These are phyloP conservation scores for Mrakia hoshinonis DNA, from an alignment of 768 basidiomycete genomes.

Conservation along the genomic window DNA sequence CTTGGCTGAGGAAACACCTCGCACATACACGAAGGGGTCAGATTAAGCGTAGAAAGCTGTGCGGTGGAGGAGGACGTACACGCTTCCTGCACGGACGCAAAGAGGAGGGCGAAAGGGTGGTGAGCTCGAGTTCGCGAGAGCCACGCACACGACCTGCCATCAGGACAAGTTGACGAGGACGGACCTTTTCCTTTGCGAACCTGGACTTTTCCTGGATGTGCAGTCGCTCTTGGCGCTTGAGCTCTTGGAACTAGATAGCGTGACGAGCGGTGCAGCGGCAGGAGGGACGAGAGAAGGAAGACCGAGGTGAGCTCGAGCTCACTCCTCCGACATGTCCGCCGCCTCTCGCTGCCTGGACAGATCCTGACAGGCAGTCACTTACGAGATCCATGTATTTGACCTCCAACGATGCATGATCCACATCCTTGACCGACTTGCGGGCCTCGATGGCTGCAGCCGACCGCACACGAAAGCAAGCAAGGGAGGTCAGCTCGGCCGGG, in stretches of 20 bases:
- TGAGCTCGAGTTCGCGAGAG: slow-evolving; percentile 8
- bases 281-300: background rate
- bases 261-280: background rate
- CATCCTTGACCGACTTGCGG: slow-evolving; percentile 70
- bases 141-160: slow-evolving; percentile 28
- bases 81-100: background rate
- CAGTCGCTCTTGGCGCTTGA: slow-evolving; percentile 76
- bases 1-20: slow-evolving; percentile 15
- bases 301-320: slow-evolving; percentile 6
- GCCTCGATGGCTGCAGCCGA: slow-evolving; percentile 66
- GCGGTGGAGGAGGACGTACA: no score
- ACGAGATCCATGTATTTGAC: slow-evolving; percentile 83
- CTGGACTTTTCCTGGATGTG: slow-evolving; percentile 90
- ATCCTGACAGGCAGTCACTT: no score
- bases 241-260: slow-evolving; percentile 63
- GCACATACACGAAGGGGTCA: no score
- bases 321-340: no score
- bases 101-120: background rate
- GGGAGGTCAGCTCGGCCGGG: slow-evolving; percentile 21
- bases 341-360: no score
- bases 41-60: no score
- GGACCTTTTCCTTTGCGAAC: slow-evolving; percentile 81
- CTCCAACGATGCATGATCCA: slow-evolving; percentile 68
- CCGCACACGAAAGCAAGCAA: slow-evolving; percentile 24
- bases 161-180: slow-evolving; percentile 51